These are phyloP conservation scores for Clausena lansium DNA, from an alignment of 345 rosid genomes.

Conservation along the genomic window DNA sequence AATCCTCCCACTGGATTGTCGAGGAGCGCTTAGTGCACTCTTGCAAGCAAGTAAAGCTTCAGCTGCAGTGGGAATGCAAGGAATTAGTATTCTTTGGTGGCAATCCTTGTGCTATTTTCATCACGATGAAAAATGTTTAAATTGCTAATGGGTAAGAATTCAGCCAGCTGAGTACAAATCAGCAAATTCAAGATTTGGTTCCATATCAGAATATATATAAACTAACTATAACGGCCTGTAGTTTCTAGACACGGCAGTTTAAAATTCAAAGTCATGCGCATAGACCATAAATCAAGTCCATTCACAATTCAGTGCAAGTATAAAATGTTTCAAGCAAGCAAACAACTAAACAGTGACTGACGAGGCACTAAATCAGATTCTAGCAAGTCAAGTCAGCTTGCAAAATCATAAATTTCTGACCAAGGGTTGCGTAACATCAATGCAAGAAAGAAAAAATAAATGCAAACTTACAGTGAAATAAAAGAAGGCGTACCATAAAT, in stretches of 20 bases:
- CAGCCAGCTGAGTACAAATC: background rate
- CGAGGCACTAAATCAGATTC: background rate
- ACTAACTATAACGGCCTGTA: background rate
- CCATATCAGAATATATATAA: background rate
- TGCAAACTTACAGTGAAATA: background rate
- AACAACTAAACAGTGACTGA: background rate
- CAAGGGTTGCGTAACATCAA: background rate
- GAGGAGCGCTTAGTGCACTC: constrained; percentile 19
- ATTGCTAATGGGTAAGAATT: background rate
- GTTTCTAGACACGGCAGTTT: background rate
- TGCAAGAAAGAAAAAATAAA: background rate
- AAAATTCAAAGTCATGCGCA: background rate
- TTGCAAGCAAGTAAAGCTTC: constrained; percentile 34
- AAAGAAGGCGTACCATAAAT: constrained; percentile 24
- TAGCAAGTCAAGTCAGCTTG: background rate
- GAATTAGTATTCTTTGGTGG: background rate
- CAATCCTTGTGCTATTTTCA: background rate
- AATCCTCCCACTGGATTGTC: constrained; percentile 15
- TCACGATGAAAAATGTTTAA: background rate
- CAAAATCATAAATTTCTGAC: background rate
- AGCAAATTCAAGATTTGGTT: background rate
- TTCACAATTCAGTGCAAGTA: background rate
- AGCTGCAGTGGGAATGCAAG: constrained; percentile 23
- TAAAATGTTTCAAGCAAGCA: background rate
- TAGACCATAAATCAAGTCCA: background rate